phyloP scores from a whole-genome alignment of 345 rosid genomes.

The Citrus reticulata region DNA sequence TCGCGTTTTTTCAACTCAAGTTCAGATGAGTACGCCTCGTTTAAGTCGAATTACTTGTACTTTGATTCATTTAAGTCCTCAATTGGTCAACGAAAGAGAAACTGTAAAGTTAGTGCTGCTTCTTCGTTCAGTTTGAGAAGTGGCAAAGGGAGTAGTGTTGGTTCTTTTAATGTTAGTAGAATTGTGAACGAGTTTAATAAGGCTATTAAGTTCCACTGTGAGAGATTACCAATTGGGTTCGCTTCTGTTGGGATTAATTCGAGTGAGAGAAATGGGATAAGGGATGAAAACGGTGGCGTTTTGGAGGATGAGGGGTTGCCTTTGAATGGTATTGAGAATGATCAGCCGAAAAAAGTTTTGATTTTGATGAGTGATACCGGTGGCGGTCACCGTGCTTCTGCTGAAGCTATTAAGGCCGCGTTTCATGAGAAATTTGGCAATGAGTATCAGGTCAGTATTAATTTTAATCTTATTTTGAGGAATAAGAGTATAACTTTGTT shows the following conservation, averaged over 20 bases:
- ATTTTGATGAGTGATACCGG: constrained; percentile 99
- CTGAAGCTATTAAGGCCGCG: constrained; percentile 93
- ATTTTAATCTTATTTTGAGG: not conserved
- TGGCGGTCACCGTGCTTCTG: constrained; percentile 98
- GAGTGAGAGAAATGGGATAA: constrained; percentile 42
- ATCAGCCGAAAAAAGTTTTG: constrained; percentile 69
- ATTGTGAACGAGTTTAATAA: constrained; percentile 64
- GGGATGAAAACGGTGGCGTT: constrained; percentile 50
- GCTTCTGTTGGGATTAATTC: constrained; percentile 60
- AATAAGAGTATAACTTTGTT: not conserved
- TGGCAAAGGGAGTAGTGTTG: constrained; percentile 28
- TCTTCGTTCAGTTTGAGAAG: constrained; percentile 50
- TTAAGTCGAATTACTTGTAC: constrained; percentile 47
- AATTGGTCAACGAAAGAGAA: constrained; percentile 20
- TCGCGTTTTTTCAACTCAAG: constrained; percentile 28
- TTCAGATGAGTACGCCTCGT: constrained; percentile 46
- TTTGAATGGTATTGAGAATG: constrained; percentile 45
- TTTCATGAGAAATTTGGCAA: constrained; percentile 82
- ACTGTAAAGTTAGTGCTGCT: constrained; percentile 31
- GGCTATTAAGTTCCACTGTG: constrained; percentile 62
- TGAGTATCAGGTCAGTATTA: constrained; percentile 75
- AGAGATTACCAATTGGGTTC: constrained; percentile 75
- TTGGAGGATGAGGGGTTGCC: constrained; percentile 58
- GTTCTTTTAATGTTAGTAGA: constrained; percentile 34
- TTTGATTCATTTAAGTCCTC: constrained; percentile 36